A percentile compares a stretch with the other conserved stretches of the same genome.
phyloP scores from a whole-genome alignment of 1,139 yeast genomes.

The Candida mesenterica region DNA sequence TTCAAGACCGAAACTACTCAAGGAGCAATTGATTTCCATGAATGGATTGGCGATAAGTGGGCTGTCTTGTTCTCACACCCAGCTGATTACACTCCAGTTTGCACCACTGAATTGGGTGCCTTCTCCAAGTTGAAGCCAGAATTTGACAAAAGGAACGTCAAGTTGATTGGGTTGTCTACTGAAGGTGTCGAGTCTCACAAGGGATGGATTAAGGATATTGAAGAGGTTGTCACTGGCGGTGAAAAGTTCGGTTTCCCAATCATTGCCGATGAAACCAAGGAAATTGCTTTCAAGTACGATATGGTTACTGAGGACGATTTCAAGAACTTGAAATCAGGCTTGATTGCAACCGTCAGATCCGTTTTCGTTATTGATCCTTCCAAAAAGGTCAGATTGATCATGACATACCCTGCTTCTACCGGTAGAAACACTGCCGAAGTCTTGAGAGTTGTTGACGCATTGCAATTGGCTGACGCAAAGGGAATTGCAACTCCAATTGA shows the following conservation, averaged over 20 bases:
- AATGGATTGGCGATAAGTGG: slow-evolving; percentile 75
- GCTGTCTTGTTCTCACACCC: slow-evolving; percentile 82
- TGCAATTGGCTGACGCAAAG: slow-evolving; percentile 71
- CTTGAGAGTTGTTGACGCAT: slow-evolving; percentile 74
- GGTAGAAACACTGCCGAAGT: slow-evolving; percentile 91
- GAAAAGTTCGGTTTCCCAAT: slow-evolving; percentile 66
- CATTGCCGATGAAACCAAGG: slow-evolving; percentile 71
- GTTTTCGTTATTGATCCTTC: slow-evolving; percentile 81
- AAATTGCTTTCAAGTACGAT: slow-evolving; percentile 67
- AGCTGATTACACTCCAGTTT: slow-evolving; percentile 85
- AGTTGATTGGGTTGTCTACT: slow-evolving; percentile 77
- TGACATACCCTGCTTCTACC: slow-evolving; percentile 81
- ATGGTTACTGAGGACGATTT: slow-evolving; percentile 49
- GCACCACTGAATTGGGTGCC: slow-evolving; percentile 89
- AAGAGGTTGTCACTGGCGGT: slow-evolving; percentile 64
- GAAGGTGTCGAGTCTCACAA: slow-evolving; percentile 68
- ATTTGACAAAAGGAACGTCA: slow-evolving; percentile 71
- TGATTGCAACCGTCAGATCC: slow-evolving; percentile 64
- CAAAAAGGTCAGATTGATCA: slow-evolving; percentile 68
- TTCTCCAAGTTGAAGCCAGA: slow-evolving; percentile 82
- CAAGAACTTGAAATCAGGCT: slow-evolving; percentile 15
- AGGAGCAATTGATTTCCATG: slow-evolving; percentile 75
- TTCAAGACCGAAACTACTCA: slow-evolving; percentile 71
- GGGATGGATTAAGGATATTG: slow-evolving; percentile 82
- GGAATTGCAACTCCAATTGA: slow-evolving; percentile 80